A percentile compares a stretch with the other conserved stretches of the same genome.
Evolutionary conservation across 106 monocot species (phyloP).

Genomic region (Triglochin maritima): DNA sequence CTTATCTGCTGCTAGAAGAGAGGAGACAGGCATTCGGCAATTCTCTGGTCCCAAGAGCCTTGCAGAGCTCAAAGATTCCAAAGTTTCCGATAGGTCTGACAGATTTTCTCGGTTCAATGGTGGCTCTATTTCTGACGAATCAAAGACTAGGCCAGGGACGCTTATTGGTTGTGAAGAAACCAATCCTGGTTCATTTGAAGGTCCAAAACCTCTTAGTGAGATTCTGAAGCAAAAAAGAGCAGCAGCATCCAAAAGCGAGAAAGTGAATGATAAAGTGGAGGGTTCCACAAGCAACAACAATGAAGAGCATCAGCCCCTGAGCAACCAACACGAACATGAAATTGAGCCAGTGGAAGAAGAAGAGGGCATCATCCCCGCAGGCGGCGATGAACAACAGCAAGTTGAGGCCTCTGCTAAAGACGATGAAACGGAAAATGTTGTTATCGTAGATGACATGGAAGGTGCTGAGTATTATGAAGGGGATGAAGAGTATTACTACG

Average conservation of each 20-base stretch:
- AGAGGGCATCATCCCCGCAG: slow-evolving; percentile 13
- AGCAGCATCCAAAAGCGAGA: slow-evolving; percentile 2
- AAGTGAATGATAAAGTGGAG: slow-evolving; percentile 7
- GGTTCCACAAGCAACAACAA: neutral
- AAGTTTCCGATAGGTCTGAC: slow-evolving; percentile 15
- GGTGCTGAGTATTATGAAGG: slow-evolving; percentile 31
- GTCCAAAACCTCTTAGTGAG: slow-evolving; percentile 50
- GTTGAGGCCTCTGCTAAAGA: slow-evolving; percentile 9
- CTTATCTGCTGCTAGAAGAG: slow-evolving; percentile 14
- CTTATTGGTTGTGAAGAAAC: slow-evolving; percentile 9
- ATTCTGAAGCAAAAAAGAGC: slow-evolving; percentile 63
- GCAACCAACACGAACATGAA: neutral
- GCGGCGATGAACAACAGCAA: slow-evolving; percentile 12
- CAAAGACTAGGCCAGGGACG: neutral
- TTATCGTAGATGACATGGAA: slow-evolving; percentile 15
- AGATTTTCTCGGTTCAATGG: neutral
- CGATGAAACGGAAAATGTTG: slow-evolving; percentile 8
- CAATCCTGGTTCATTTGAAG: slow-evolving; percentile 43
- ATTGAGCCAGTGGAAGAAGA: slow-evolving; percentile 22
- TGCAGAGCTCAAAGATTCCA: slow-evolving; percentile 61
- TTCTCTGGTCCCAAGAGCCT: slow-evolving; percentile 81
- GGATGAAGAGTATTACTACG: slow-evolving; percentile 35
- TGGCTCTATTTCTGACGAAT: no score
- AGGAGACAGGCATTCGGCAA: slow-evolving; percentile 23
- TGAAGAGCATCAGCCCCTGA: neutral